These are phyloP conservation scores for Coemansia sp. DNA, from an alignment of 192 early-diverging fungal species.

Conservation along the genomic window DNA sequence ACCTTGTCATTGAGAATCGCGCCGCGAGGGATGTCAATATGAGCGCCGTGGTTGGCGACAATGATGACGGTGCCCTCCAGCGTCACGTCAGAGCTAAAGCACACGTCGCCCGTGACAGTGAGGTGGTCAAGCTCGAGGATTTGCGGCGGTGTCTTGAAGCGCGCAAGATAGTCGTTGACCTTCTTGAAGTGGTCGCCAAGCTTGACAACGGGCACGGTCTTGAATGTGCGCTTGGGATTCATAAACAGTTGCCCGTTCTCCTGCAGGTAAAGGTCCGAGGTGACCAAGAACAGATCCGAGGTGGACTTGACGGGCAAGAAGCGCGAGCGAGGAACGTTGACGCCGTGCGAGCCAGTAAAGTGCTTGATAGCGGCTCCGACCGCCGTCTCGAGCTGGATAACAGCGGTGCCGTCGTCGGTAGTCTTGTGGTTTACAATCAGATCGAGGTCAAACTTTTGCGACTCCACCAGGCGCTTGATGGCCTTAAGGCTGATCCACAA, in stretches of 20 bases:
- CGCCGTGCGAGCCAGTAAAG: constrained; percentile 89
- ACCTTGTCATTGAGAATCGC: constrained; percentile 98
- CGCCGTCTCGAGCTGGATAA: constrained; percentile 98
- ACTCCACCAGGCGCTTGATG: constrained; percentile 81
- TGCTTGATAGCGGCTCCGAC: constrained; percentile 99
- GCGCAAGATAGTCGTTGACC: constrained; percentile 80
- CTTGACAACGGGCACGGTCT: constrained; percentile 91
- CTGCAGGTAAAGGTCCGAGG: constrained; percentile 89
- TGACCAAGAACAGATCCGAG: constrained; percentile 95
- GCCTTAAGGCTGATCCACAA: constrained; percentile 84
- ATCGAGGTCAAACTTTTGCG: constrained; percentile 79
- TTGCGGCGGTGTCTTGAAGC: constrained; percentile 92
- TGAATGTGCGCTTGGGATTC: constrained; percentile 93
- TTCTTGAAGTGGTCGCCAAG: constrained; percentile 99
- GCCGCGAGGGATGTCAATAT: constrained; percentile 95
- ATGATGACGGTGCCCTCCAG: constrained; percentile 96
- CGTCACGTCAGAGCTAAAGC: constrained; percentile 90
- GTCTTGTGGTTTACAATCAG: constrained; percentile 98
- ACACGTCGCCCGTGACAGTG: constrained; percentile 97
- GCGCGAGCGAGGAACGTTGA: constrained; percentile 96
- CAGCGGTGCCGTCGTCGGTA: constrained; percentile 88
- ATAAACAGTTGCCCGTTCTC: constrained; percentile 90
- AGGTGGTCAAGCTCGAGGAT: constrained; percentile 97
- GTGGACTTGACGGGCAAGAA: constrained; percentile 99
- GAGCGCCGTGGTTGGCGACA: constrained; percentile 95